Conservation (phyloP, 805 yeast genomes). For the Komagataella mondaviorum region DNA sequence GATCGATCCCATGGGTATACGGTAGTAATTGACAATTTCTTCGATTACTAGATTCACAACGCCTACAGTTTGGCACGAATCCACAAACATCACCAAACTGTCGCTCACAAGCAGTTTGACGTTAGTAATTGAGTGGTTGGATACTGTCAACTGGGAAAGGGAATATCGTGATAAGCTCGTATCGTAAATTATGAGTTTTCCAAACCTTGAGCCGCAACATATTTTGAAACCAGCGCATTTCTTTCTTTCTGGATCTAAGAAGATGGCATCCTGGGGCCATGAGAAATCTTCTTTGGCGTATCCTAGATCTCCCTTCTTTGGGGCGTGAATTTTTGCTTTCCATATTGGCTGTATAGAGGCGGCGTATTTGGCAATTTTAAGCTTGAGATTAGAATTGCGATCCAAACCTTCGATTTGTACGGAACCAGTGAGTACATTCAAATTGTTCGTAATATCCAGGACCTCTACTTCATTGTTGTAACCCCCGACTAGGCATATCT, state of each 20-base stretch:
- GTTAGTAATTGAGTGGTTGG: conserved; percentile 11
- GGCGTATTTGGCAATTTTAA: conserved; percentile 9
- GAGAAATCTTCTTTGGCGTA: conserved; percentile 9
- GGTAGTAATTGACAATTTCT: conserved; percentile 8
- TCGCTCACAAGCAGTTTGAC: conserved; percentile 4
- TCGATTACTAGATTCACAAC: conserved; percentile 10
- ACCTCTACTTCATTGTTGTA: conserved; percentile 4
- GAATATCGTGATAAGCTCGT: conserved; percentile 12
- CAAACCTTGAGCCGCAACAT: conserved; percentile 13
- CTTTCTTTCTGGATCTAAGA: conserved; percentile 1
- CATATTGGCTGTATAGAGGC: conserved; percentile 9
- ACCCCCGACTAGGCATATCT: conserved; percentile 5
- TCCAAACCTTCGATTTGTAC: conserved; percentile 3
- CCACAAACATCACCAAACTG: conserved; percentile 10
- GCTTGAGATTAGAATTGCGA: conserved; percentile 1
- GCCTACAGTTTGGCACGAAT: conserved; percentile 12
- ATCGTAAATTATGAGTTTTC: conserved; percentile 11
- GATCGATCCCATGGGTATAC: conserved; percentile 13
- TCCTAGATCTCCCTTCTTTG: conserved; percentile 1
- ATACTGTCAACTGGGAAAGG: conserved; percentile 9
- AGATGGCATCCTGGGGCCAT: conserved; percentile 14
- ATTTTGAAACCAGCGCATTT: background rate
- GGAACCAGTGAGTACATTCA: conserved; percentile 1
- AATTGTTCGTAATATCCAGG: conserved; percentile 3
- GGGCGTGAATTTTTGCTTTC: conserved; percentile 6